Evolutionary conservation across 2,329 filamentous ascomycete genomes (phyloP), one percentile per base, ranked within the genome.

Genomic region (Metarhizium brunneum): DNA sequence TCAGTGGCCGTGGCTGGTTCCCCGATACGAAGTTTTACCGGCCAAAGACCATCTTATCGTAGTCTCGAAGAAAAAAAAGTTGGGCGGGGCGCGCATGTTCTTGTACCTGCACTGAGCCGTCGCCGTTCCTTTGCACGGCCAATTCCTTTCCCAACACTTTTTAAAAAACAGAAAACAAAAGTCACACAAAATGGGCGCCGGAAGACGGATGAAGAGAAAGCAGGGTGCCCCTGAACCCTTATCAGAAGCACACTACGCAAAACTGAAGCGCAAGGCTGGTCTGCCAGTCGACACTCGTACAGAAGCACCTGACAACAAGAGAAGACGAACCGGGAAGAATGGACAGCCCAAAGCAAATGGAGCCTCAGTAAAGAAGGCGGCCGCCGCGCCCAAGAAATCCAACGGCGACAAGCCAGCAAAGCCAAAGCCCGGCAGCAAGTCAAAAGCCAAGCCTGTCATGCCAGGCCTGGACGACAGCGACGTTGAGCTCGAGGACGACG

Each of bases 121-220:
- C 25, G 16, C 43, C 16, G 8, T 29, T 18, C 20, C 18, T 51
- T 25, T 35, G 6, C n/a, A 48, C 25, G 45, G 25, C 57, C 59
- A 59, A 60, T 30, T 53, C 35, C 43, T 49, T 53, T 54, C 53
- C 42, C 55, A 35, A 8, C 10, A 52, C 52, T 48, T 56, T 54
- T 57, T 43, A 47, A 52, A 58, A 40, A 56, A 57, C 60, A 55
- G 60, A 56, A 62, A 69, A 30, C 10, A 14, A 2, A 45, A 45
- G 2, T 45, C 18, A 5, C 10, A 48, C 69, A 84, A 70, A 67
- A 96, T 96, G 92, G 92, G 90, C 77, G 83, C 85, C 59, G 89
- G 91, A 71, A 88, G 91, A 70, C 90, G 92, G 66, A 95, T 96
- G 86, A 58, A 58, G 52, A 89, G 92, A 72, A 96, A 96, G 76